phyloP scores from a whole-genome alignment of 148 eudicot species.

The Linanthus parryae region DNA sequence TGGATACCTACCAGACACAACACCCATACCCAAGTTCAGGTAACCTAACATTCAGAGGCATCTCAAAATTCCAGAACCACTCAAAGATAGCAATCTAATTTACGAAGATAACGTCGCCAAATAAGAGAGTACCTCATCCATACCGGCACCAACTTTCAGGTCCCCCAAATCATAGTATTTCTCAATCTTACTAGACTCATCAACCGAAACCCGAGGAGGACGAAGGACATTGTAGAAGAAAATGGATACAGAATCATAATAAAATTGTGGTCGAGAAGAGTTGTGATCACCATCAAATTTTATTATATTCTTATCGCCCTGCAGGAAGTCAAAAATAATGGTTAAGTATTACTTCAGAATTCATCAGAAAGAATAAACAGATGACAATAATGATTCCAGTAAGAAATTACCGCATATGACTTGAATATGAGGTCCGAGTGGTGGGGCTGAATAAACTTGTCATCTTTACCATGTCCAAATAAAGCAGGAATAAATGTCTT shows the following conservation, averaged over 20 bases:
- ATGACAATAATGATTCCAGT: constrained; percentile 1
- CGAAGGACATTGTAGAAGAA: constrained; percentile 75
- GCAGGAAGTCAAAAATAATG: constrained; percentile 19
- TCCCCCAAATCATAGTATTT: constrained; percentile 51
- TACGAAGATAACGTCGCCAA: too few relatives aligned
- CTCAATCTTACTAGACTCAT: constrained; percentile 44
- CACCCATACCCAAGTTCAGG: too few relatives aligned
- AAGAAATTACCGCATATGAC: constrained; percentile 49
- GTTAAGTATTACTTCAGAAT: too few relatives aligned
- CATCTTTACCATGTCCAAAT: constrained; percentile 88
- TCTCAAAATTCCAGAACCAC: too few relatives aligned
- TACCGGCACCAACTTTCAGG: constrained; percentile 39
- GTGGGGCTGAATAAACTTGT: constrained; percentile 69
- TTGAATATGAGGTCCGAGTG: constrained; percentile 72
- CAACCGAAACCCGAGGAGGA: constrained; percentile 59
- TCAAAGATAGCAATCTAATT: too few relatives aligned
- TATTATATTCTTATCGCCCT: constrained; percentile 89
- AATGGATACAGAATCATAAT: constrained; percentile 74
- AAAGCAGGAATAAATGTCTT: constrained; percentile 77
- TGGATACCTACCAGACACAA: too few relatives aligned
- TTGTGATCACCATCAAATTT: constrained; percentile 95
- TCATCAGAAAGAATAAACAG: too few relatives aligned
- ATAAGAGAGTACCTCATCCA: constrained; percentile 65
- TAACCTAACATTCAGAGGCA: too few relatives aligned
- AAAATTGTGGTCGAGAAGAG: constrained; percentile 85